phyloP scores from a whole-genome alignment of 2,329 filamentous ascomycete species.

The Hypoxylon sp. region DNA sequence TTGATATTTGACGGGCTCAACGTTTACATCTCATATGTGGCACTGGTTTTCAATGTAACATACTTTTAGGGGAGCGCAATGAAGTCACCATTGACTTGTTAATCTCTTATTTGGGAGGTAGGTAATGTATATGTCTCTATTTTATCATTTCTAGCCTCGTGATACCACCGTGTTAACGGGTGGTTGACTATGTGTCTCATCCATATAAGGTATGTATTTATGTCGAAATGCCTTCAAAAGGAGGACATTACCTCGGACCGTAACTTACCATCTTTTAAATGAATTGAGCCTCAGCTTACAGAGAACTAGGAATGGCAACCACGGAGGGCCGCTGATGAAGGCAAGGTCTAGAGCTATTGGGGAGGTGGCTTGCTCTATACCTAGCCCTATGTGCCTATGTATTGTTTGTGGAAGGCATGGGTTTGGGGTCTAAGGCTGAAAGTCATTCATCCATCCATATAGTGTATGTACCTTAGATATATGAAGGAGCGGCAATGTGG shows the following conservation, averaged over 20 bases:
- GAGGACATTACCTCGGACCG: not conserved
- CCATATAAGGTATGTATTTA: no score
- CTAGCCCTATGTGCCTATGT: not conserved
- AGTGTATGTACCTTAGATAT: no score
- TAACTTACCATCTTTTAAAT: not conserved
- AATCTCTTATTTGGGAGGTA: not conserved
- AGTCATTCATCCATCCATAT: slow-evolving; percentile 6
- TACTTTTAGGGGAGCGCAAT: not conserved
- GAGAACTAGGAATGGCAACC: no score
- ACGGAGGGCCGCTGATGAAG: no score
- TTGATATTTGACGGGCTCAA: not conserved
- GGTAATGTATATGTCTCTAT: not conserved
- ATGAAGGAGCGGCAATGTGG: slow-evolving; percentile 12
- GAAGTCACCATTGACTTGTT: not conserved
- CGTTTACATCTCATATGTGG: not conserved
- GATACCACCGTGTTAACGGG: not conserved
- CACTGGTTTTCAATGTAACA: not conserved
- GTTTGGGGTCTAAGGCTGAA: slow-evolving; percentile 24
- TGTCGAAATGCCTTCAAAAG: not conserved
- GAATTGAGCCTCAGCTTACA: no score
- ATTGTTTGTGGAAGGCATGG: slow-evolving; percentile 1
- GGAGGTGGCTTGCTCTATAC: not conserved
- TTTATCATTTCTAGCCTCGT: not conserved
- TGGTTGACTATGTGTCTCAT: not conserved
- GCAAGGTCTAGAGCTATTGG: no score